These are phyloP conservation scores for Platanus orientalis DNA, from an alignment of 164 flowering plant species.

Conservation along the genomic window DNA sequence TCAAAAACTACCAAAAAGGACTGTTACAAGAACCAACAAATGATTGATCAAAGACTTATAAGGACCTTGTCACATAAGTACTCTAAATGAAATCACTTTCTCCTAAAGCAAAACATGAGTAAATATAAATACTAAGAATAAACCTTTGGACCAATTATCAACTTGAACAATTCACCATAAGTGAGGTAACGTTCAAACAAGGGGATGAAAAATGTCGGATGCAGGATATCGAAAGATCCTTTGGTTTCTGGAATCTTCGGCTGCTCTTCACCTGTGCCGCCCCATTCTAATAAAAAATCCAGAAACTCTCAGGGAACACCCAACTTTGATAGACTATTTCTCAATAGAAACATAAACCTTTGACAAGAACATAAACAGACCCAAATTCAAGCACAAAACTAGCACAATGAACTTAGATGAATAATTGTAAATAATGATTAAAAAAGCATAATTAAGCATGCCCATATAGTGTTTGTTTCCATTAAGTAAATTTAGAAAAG, in stretches of 20 bases:
- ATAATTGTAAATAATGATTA: neutral
- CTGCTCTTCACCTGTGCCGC: no score
- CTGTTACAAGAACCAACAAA: no score
- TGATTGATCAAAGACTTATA: neutral
- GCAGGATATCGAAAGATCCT: slow-evolving; percentile 58
- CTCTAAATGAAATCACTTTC: no score
- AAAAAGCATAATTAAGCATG: no score
- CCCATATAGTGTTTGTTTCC: neutral
- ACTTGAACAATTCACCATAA: slow-evolving; percentile 88
- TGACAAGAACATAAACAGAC: neutral
- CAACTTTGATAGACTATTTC: slow-evolving; percentile 44
- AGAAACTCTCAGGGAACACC: slow-evolving; percentile 53
- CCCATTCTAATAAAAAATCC: slow-evolving; percentile 39
- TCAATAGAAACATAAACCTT: no score
- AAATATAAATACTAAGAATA: slow-evolving; percentile 3
- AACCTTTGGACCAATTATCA: slow-evolving; percentile 96
- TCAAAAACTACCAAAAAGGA: no score
- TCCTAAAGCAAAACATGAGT: neutral
- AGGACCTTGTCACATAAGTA: neutral
- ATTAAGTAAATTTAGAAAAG: neutral
- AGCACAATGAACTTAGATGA: no score
- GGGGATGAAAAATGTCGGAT: slow-evolving; percentile 84
- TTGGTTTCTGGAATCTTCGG: no score
- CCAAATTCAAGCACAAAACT: slow-evolving; percentile 5
- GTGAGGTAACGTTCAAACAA: no score